Base-by-base conservation (phyloP, 164 flowering plant species). In the Echeveria elegans region DNA sequence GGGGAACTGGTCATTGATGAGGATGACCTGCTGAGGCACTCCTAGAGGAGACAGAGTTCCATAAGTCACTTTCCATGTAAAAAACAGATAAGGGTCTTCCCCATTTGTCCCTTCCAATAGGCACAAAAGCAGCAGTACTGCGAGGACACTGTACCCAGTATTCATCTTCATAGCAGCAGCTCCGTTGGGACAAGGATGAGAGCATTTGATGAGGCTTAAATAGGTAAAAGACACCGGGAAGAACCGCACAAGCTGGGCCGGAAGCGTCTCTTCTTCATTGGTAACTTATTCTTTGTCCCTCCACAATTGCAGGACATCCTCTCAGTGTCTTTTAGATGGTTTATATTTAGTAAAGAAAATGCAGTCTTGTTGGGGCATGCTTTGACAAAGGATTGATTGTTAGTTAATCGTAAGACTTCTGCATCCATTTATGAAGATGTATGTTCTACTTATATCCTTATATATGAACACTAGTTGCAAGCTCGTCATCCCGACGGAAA, bases 1-100 rank as follows among this genome's bases (percentile, higher is more conserved):
- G 0, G 86, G 89, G 71, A 85, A 85, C 56, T 81, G 62, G 29
- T 73, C 82, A 52, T 85, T 85, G 69, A 85, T 83, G 28, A 80
- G 74, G 66, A 85, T 85, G 31, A 58, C 84, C 66, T 78, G 74
- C 52, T 66, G 68, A 2, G 68, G 68, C 29, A 66, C 56, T n/a
- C 68, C 68, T 4, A 66, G 24, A 45, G 68, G 68, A 15, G 68
- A 66, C 24, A 47, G 15, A 32, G 68, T 66, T 18, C 68, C 68
- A 29, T 66, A 66, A 32, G 68, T 66, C n/a, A 66, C 53, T 21
- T 66, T 66, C 68, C 68, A 66, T 43, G 56, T 45, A 43, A 66
- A 66, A 66, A 28, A 66, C 6, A 66, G 34, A 28, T 66, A 66
- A 1, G 68, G 68, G 23, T 66, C 68, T 45, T 66, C 68, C 7